These are phyloP conservation scores for Piloderma croceum DNA, from an alignment of 768 basidiomycete species.

Conservation along the genomic window DNA sequence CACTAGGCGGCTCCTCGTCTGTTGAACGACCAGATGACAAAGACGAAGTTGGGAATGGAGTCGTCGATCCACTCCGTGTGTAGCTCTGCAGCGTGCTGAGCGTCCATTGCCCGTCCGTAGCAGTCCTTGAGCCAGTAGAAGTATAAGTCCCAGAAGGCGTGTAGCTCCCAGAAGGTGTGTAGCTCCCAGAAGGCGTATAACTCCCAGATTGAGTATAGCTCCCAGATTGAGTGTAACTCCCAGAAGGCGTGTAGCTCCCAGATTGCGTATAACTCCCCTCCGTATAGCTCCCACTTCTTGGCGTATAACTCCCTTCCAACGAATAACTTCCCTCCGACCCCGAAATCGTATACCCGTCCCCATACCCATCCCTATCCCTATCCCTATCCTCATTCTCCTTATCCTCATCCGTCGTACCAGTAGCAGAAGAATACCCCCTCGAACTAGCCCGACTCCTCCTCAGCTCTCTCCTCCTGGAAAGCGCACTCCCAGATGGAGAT, in stretches of 20 bases:
- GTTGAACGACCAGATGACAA: constrained; percentile 15
- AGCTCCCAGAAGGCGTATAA: constrained; percentile 26
- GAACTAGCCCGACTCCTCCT: constrained; percentile 43
- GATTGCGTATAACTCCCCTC: constrained; percentile 2
- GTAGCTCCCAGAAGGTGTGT: constrained; percentile 26
- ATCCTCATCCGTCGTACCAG: constrained; percentile 40
- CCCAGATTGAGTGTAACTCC: constrained; percentile 15
- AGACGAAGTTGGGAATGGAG: too few relatives aligned
- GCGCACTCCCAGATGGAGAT: constrained; percentile 44
- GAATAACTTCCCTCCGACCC: too few relatives aligned
- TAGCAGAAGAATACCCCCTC: constrained; percentile 37
- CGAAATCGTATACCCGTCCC: too few relatives aligned
- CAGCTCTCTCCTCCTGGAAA: constrained; percentile 56
- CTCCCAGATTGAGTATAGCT: constrained; percentile 10
- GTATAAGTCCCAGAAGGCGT: too few relatives aligned
- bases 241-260: constrained; percentile 13
- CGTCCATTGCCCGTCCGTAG: too few relatives aligned
- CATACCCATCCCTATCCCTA: too few relatives aligned
- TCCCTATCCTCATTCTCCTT: too few relatives aligned
- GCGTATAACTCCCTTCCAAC: constrained; percentile 23
- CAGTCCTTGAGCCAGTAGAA: too few relatives aligned
- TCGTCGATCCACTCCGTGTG: too few relatives aligned
- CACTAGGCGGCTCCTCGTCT: constrained; percentile 26
- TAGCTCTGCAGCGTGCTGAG: too few relatives aligned
- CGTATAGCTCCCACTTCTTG: constrained; percentile 20